Percentiles rank a stretch among this genome's conserved stretches.
phyloP scores from a whole-genome alignment of 2,329 filamentous ascomycete genomes.

The Periconia digitata region DNA sequence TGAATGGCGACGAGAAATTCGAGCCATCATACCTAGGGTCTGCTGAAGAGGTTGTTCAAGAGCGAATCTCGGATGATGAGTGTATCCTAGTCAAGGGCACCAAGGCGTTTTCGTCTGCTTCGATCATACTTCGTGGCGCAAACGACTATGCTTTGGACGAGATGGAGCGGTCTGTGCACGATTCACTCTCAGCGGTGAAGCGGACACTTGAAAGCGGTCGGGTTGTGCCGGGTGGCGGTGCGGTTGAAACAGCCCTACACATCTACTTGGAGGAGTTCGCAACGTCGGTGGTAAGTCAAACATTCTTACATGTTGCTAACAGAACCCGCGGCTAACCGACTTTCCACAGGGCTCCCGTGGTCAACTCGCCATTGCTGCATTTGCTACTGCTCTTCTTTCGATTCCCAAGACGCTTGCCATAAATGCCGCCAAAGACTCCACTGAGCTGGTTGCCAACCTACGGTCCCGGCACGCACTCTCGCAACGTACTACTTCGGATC shows the following conservation, averaged over 20 bases:
- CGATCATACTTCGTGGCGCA: slow-evolving; percentile 90
- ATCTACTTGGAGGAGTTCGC: slow-evolving; percentile 99
- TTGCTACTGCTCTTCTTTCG: slow-evolving; percentile 88
- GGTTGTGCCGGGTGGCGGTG: slow-evolving; percentile 94
- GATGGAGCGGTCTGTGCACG: slow-evolving; percentile 98
- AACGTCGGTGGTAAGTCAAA: slow-evolving; percentile 74
- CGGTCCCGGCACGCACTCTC: slow-evolving; percentile 92
- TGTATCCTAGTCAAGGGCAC: slow-evolving; percentile 96
- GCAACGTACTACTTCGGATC: slow-evolving; percentile 81
- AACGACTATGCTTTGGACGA: slow-evolving; percentile 98
- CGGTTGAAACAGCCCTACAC: slow-evolving; percentile 97
- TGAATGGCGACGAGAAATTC: slow-evolving; percentile 97
- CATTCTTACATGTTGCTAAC: not conserved
- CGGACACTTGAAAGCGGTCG: slow-evolving; percentile 93
- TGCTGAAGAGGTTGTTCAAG: slow-evolving; percentile 95
- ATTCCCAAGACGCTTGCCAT: slow-evolving; percentile 96
- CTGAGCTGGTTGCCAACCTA: slow-evolving; percentile 92
- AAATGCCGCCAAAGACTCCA: slow-evolving; percentile 95
- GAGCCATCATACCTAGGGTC: slow-evolving; percentile 85
- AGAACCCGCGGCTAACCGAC: too few relatives aligned
- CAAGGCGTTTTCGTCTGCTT: slow-evolving; percentile 90
- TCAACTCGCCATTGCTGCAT: slow-evolving; percentile 96
- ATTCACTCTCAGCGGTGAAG: slow-evolving; percentile 96
- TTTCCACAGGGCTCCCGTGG: slow-evolving; percentile 73
- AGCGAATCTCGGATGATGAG: slow-evolving; percentile 98